Percentiles rank a stretch among this genome's conserved stretches.
These are phyloP conservation scores for Schizopora paradoxa DNA, from an alignment of 1,284 basidiomycete species.

Conservation along the genomic window DNA sequence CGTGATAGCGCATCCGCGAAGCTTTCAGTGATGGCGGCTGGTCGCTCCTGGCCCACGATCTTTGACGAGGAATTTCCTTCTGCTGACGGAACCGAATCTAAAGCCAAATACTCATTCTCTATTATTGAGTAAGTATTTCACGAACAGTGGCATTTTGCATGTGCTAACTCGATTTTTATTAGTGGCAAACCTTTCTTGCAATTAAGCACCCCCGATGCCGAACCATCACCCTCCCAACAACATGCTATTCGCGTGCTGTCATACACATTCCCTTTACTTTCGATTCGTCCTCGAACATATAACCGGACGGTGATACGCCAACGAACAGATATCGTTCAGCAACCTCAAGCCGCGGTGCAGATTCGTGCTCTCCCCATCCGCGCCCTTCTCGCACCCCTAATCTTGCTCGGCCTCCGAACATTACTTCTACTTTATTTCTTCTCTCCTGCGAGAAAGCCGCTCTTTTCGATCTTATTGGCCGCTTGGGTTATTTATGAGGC, in stretches of 20 bases:
- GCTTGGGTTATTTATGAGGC: conserved; percentile 74
- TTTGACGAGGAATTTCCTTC: conserved; percentile 52
- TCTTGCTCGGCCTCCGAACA: conserved; percentile 65
- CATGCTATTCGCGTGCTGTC: conserved; percentile 69
- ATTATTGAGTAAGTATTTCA: conserved; percentile 49
- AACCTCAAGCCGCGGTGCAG: conserved; percentile 24
- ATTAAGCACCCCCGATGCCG: conserved; percentile 41
- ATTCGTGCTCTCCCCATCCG: conserved; percentile 48
- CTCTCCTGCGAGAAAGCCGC: conserved; percentile 66
- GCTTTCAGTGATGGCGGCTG: conserved; percentile 31
- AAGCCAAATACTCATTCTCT: conserved; percentile 54
- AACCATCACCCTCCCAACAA: conserved; percentile 54
- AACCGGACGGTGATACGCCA: conserved; percentile 22
- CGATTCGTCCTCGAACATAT: conserved; percentile 29
- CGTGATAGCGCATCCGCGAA: conserved; percentile 24
- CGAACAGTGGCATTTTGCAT: conserved; percentile 2
- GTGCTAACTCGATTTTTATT: conserved; percentile 14
- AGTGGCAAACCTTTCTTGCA: conserved; percentile 61
- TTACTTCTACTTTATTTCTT: conserved; percentile 73
- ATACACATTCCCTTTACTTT: conserved; percentile 58
- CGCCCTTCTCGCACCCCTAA: conserved; percentile 58
- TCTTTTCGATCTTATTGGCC: conserved; percentile 61
- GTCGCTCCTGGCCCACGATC: conserved; percentile 59
- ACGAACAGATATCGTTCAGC: conserved; percentile 20
- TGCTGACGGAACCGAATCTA: conserved; percentile 32